These are phyloP conservation scores for Helicocarpus griseus DNA, from an alignment of 2,329 filamentous ascomycete species.

Conservation along the genomic window DNA sequence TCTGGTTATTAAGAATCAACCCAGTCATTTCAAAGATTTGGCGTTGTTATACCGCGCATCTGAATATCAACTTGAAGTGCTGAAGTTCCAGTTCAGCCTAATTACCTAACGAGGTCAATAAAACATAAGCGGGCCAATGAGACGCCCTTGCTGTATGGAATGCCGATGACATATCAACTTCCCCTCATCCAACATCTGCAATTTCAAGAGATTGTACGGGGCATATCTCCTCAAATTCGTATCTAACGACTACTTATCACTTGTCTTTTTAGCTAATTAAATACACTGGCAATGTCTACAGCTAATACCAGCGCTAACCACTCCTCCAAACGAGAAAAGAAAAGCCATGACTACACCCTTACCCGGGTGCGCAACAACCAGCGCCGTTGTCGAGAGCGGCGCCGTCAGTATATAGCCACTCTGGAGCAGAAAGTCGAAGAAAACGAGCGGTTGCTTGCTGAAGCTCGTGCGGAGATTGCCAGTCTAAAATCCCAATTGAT, in stretches of 20 bases:
- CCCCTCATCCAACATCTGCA: neutral
- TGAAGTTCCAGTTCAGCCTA: too few relatives aligned
- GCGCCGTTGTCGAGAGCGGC: slow-evolving; percentile 16
- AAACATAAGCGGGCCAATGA: neutral
- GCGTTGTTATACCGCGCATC: too few relatives aligned
- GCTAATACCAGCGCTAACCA: neutral
- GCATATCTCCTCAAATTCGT: too few relatives aligned
- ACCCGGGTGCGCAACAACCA: slow-evolving; percentile 18
- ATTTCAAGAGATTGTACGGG: too few relatives aligned
- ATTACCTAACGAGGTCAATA: neutral
- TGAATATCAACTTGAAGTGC: too few relatives aligned
- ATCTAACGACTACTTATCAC: too few relatives aligned
- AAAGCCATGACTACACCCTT: slow-evolving; percentile 1
- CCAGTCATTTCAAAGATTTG: too few relatives aligned
- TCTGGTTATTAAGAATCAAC: too few relatives aligned
- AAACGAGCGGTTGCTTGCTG: slow-evolving; percentile 4
- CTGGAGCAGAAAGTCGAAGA: slow-evolving; percentile 15
- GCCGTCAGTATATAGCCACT: slow-evolving; percentile 15
- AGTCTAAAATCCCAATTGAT: neutral
- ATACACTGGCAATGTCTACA: neutral
- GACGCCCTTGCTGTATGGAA: neutral
- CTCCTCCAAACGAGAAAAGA: neutral
- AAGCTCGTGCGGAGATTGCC: neutral
- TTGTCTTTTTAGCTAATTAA: neutral
- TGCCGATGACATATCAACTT: neutral